A percentile compares a stretch with the other conserved stretches of the same genome.
These are phyloP conservation scores for Acer yangbiense DNA, from an alignment of 345 rosid species.

Conservation along the genomic window DNA sequence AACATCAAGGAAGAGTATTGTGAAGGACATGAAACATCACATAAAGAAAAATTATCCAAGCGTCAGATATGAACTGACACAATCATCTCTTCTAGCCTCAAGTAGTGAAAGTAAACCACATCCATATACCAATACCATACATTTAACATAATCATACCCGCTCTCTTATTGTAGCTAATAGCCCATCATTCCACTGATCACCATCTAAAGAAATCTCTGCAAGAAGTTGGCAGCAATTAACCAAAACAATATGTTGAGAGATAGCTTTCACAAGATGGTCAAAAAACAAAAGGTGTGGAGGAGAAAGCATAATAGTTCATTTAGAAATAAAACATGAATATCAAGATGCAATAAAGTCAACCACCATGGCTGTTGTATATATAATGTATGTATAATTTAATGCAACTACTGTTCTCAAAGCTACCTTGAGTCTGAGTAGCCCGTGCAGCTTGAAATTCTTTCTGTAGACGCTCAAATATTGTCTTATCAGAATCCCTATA, in stretches of 20 bases:
- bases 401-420: constrained; percentile 3
- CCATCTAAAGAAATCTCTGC: constrained; percentile 78
- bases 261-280: not conserved
- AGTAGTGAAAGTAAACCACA: constrained; percentile 12
- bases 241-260: not conserved
- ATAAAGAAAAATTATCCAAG: not conserved
- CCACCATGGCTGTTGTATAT: not conserved
- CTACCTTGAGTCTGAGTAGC: constrained; percentile 83
- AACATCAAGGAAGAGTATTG: not conserved
- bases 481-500: constrained; percentile 92
- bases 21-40: not conserved
- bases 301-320: not conserved
- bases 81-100: constrained; percentile 17
- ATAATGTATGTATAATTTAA: not conserved
- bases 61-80: not conserved
- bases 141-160: constrained; percentile 50
- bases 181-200: constrained; percentile 94
- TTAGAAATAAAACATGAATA: not conserved
- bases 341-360: not conserved
- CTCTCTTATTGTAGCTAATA: constrained; percentile 89
- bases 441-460: constrained; percentile 86
- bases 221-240: constrained; percentile 8
- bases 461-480: constrained; percentile 79
- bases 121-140: constrained; percentile 4
- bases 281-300: not conserved